phyloP scores from a whole-genome alignment of 2,329 filamentous ascomycete species.

The Plectosphaerella cucumerina region DNA sequence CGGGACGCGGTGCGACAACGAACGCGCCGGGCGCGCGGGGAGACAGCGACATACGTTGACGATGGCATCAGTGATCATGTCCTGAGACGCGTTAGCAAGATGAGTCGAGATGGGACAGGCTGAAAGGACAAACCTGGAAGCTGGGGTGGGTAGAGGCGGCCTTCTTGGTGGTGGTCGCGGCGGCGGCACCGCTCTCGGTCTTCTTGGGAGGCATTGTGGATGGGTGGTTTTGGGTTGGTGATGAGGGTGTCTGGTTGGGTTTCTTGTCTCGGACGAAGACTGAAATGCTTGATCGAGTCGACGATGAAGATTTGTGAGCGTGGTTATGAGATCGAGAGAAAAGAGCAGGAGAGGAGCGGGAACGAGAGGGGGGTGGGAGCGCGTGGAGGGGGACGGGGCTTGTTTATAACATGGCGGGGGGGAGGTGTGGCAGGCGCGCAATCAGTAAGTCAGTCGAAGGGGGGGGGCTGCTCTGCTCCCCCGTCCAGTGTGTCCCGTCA shows the following conservation, averaged over 20 bases:
- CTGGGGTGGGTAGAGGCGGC: slow-evolving; percentile 40
- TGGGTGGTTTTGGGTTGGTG: slow-evolving; percentile 26
- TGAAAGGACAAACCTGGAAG: slow-evolving; percentile 49
- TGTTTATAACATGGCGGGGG: slow-evolving; percentile 58
- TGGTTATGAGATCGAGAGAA: slow-evolving; percentile 18
- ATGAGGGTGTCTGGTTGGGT: slow-evolving; percentile 14
- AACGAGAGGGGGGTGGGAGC: slow-evolving; percentile 30
- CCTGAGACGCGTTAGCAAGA: slow-evolving; percentile 39
- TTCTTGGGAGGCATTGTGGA: slow-evolving; percentile 65
- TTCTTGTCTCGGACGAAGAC: slow-evolving; percentile 11
- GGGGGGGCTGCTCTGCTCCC: background rate
- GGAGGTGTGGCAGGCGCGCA: slow-evolving; percentile 47
- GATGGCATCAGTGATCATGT: slow-evolving; percentile 62
- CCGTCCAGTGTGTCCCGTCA: background rate
- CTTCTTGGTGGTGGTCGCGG: slow-evolving; percentile 27
- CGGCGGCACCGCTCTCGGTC: slow-evolving; percentile 28
- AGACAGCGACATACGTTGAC: slow-evolving; percentile 47
- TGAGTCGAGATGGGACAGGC: slow-evolving; percentile 11
- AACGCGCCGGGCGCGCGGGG: slow-evolving; percentile 32
- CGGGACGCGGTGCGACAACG: slow-evolving; percentile 7
- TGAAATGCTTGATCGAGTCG: slow-evolving; percentile 18
- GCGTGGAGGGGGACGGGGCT: slow-evolving; percentile 45
- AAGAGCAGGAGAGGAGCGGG: slow-evolving; percentile 15
- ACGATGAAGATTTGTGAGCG: slow-evolving; percentile 14
- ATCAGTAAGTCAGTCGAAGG: slow-evolving; percentile 51